Evolutionary conservation across 1,284 basidiomycete species (phyloP).

Genomic region (Vanrija pseudolonga): DNA sequence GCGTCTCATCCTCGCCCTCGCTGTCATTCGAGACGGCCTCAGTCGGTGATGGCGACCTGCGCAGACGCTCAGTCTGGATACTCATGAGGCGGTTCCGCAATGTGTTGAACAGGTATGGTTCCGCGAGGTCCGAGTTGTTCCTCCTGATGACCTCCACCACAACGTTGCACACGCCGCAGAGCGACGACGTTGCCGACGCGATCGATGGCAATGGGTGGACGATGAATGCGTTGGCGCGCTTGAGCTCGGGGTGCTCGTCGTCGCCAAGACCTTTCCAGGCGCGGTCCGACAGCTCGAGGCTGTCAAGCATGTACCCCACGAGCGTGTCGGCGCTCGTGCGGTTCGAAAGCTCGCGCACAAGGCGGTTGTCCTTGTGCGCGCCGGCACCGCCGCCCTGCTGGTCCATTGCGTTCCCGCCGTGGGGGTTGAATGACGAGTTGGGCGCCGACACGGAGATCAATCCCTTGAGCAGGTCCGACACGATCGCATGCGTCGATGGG

Average conservation of each 20-base stretch:
- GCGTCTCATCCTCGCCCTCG: conserved; percentile 57
- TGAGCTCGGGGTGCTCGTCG: conserved; percentile 15
- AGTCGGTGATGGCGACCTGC: background rate
- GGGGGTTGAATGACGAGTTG: conserved; percentile 53
- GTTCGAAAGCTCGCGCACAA: conserved; percentile 85
- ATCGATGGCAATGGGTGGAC: conserved; percentile 57
- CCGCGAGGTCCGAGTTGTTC: conserved; percentile 98
- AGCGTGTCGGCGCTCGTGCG: conserved; percentile 69
- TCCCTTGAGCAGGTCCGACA: conserved; percentile 87
- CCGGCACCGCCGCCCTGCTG: conserved; percentile 47
- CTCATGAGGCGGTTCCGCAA: conserved; percentile 84
- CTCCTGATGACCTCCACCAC: conserved; percentile 95
- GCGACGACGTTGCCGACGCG: conserved; percentile 78
- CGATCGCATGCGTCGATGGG: conserved; percentile 77
- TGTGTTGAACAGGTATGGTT: conserved; percentile 96
- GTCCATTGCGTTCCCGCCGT: conserved; percentile 61
- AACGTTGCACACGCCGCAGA: conserved; percentile 82
- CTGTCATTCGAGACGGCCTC: conserved; percentile 8
- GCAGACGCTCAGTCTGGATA: conserved; percentile 47
- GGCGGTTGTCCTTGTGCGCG: conserved; percentile 60
- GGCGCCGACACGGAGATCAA: conserved; percentile 94
- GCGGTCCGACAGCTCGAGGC: conserved; percentile 53
- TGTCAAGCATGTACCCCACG: conserved; percentile 73
- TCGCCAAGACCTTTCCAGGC: conserved; percentile 29
- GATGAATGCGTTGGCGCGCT: conserved; percentile 36